Base-by-base conservation (phyloP, 2,329 filamentous ascomycete genomes). In the Aspergillus japonicus region DNA sequence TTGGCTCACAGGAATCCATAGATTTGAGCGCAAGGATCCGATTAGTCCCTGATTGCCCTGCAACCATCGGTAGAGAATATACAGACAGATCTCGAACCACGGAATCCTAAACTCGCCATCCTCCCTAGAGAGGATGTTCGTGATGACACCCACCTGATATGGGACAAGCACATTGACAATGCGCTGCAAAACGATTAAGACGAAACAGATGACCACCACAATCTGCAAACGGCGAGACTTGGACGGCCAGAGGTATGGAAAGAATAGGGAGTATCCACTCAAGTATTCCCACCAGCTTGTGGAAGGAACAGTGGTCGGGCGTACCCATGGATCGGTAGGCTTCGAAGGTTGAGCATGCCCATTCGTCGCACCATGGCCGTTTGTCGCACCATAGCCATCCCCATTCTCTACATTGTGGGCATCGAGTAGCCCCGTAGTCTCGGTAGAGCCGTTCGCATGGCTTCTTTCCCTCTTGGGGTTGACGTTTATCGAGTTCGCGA, bases 211-310 rank as follows among this genome's bases (percentile, higher is more conserved):
- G 21, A 96, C 74, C 21, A 97, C 92, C 57, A 93, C 84, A 24
- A 92, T 65, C 78, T 97, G 89, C 57, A 99, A 81, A 64, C 82
- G 84, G 42, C 82, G 78, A 54, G 91, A 88, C 71, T 94, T 94
- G 69, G 88, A 89, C 0, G 95, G 95, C 95, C 95, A 99, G 60
- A 98, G 85, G 72, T 98, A 99, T 0, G 93, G 94, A 73, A 98
- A 96, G 77, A 99, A 96, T 54, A 97, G 82, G 12, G 89, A 90
- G 75, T 98, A 99, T 50, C 94, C 92, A 64, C 89, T 88, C 62
- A 97, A 81, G 74, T 99, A 99, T 72, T 98, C 93, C 87, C 90
- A 96, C 95, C 95, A 99, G 55, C 88, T 95, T 66, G 90, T 92
- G 67, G 90, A 90, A 2, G 92, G 93, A 8, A 92, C 85, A 64